These are phyloP conservation scores for Lyophyllum semitale DNA, from an alignment of 768 basidiomycete species.

Conservation along the genomic window DNA sequence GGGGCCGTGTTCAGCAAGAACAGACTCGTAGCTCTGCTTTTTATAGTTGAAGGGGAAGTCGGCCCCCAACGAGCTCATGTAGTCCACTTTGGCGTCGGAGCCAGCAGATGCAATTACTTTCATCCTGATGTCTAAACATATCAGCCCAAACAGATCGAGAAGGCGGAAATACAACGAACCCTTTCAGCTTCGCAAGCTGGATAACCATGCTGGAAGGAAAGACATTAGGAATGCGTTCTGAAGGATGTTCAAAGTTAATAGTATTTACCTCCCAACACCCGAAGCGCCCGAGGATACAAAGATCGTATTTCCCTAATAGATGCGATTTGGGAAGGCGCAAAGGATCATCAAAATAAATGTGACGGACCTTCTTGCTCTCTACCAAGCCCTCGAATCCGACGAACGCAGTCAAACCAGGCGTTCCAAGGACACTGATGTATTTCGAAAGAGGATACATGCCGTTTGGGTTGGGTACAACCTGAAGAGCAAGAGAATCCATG, in stretches of 20 bases:
- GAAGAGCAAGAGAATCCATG: slow-evolving; percentile 17
- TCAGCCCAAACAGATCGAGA: background rate
- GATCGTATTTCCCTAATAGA: slow-evolving; percentile 23
- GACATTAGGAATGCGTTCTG: background rate
- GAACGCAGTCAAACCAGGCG: slow-evolving; percentile 31
- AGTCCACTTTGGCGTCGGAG: slow-evolving; percentile 60
- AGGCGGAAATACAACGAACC: slow-evolving; percentile 11
- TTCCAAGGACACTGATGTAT: slow-evolving; percentile 8
- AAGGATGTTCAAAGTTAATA: background rate
- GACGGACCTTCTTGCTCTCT: slow-evolving; percentile 30
- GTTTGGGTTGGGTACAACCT: slow-evolving; percentile 10
- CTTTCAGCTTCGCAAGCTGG: slow-evolving; percentile 40
- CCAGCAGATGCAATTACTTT: slow-evolving; percentile 68
- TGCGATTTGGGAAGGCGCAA: background rate
- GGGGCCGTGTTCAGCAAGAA: slow-evolving; percentile 52
- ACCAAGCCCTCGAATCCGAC: slow-evolving; percentile 30
- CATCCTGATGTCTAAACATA: background rate
- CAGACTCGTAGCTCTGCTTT: slow-evolving; percentile 41
- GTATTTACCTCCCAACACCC: slow-evolving; percentile 31
- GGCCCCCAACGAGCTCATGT: slow-evolving; percentile 49
- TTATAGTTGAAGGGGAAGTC: slow-evolving; percentile 72
- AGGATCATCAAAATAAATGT: background rate
- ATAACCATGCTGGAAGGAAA: slow-evolving; percentile 25
- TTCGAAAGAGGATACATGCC: slow-evolving; percentile 1
- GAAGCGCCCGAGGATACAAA: slow-evolving; percentile 30